Base-by-base conservation (phyloP, 2,329 filamentous ascomycete genomes). In the Fusarium brachygibbosum region DNA sequence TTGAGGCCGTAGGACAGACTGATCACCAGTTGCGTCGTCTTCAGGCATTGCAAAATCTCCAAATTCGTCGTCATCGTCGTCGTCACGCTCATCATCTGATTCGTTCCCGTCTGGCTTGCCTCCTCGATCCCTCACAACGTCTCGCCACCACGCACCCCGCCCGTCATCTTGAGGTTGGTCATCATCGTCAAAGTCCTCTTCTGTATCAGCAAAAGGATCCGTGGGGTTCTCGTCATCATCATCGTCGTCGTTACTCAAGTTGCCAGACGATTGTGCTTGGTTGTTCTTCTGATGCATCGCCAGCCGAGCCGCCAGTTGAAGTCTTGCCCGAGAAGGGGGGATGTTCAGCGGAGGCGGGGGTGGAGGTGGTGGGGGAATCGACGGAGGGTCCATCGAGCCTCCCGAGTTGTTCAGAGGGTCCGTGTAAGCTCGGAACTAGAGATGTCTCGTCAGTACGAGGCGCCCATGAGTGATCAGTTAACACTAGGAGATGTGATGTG, bases 221-320 rank as follows among this genome's bases (percentile, higher is more conserved):
- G 78, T 74, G 14, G 75, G 77, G 41, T 82, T 82, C 8, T 80
- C 78, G 4, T 79, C 80, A 25, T 80, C 80, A 25, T 83, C 83
- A 10, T 80, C 77, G 5, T 77, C 78, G 14, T 73, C 70, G 38
- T 74, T 70, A 60, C 78, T 77, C 63, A 81, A 80, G 3, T 84
- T 74, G 3, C 80, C 82, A 13, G 84, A 82, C 8, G 85, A 81
- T 19, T 82, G 81, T 25, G 84, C 80, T 23, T 82, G 81, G 45
- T 80, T 83, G 69, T 88, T 88, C 78, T 93, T 91, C 71, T 90
- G 88, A 70, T 93, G 91, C 80, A 91, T 88, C 3, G 93, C 88
- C 75, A 98, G 85, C 14, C 94, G 89, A 14, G 93, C 92, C n/a
- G 94, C 94, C n/a, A 98, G 87, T 79, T 97, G 93, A 57, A 93